phyloP scores from a whole-genome alignment of 257 asterid species.

The Ballota nigra region DNA sequence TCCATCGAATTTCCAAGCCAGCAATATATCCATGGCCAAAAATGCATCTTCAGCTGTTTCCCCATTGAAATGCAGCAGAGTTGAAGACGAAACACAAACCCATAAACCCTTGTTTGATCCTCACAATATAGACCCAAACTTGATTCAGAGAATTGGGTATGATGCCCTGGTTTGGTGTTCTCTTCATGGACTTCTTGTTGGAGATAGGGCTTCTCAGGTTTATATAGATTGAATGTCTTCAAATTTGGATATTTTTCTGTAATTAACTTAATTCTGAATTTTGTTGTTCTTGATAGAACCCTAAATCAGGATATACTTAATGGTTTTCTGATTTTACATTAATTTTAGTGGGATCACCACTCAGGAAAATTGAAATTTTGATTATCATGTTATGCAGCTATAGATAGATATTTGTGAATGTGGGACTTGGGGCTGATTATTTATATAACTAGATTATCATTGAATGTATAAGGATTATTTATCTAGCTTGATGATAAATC shows the following conservation, averaged over 20 bases:
- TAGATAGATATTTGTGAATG: background rate
- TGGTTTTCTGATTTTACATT: background rate
- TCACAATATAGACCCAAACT: slow-evolving; percentile 46
- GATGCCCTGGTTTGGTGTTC: slow-evolving; percentile 94
- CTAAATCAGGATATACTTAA: background rate
- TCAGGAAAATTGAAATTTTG: background rate
- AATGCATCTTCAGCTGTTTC: slow-evolving; percentile 30
- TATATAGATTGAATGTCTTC: background rate
- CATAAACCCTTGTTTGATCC: slow-evolving; percentile 55
- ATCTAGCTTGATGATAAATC: background rate
- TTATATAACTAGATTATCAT: background rate
- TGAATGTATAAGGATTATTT: background rate
- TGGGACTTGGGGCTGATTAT: background rate
- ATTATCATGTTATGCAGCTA: background rate
- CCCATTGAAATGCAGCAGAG: slow-evolving; percentile 35
- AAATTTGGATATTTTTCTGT: background rate
- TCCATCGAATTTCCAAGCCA: slow-evolving; percentile 16
- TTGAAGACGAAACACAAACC: slow-evolving; percentile 21
- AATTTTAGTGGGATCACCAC: background rate
- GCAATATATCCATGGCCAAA: slow-evolving; percentile 34
- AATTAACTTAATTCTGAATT: background rate
- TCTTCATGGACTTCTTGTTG: slow-evolving; percentile 86
- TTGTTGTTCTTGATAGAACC: slow-evolving; percentile 11
- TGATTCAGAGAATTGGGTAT: slow-evolving; percentile 62
- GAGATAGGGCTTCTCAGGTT: slow-evolving; percentile 80